Conservation (phyloP, 108 stramenopile genomes). For the Parietichytrium sp. region DNA sequence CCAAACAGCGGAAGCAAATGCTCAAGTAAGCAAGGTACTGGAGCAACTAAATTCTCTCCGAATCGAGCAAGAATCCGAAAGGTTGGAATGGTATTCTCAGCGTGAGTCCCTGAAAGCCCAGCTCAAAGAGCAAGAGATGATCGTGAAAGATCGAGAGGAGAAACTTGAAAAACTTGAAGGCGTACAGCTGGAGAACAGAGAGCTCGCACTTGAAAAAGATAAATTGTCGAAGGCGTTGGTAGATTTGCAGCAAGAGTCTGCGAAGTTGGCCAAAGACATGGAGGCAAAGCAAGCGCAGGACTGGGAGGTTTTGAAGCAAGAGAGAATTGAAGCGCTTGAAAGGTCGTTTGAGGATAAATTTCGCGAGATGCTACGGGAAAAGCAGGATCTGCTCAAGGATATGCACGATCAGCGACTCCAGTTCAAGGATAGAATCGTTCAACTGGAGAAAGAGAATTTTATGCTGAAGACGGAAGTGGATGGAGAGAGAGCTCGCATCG, state of each 20-base stretch:
- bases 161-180: not conserved
- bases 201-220: not conserved
- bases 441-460: not conserved
- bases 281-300: not conserved
- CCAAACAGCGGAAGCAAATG: not conserved
- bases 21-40: not conserved
- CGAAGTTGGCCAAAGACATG: not conserved
- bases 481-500: too few species aligned
- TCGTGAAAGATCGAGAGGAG: not conserved
- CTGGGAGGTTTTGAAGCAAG: not conserved
- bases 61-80: constrained; percentile 22
- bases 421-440: not conserved
- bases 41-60: constrained; percentile 2
- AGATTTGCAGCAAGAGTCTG: not conserved
- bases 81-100: not conserved
- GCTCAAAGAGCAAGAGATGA: not conserved
- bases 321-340: not conserved
- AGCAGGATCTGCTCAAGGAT: constrained; percentile 2
- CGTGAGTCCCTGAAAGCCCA: not conserved
- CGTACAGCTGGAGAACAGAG: not conserved
- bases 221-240: not conserved
- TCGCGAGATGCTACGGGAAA: not conserved
- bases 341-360: not conserved
- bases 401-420: not conserved
- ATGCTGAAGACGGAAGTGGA: not conserved